Percentiles rank a stretch among this genome's conserved stretches.
phyloP scores from a whole-genome alignment of 202 grass and related monocot genomes.

The Zoysia matrella region DNA sequence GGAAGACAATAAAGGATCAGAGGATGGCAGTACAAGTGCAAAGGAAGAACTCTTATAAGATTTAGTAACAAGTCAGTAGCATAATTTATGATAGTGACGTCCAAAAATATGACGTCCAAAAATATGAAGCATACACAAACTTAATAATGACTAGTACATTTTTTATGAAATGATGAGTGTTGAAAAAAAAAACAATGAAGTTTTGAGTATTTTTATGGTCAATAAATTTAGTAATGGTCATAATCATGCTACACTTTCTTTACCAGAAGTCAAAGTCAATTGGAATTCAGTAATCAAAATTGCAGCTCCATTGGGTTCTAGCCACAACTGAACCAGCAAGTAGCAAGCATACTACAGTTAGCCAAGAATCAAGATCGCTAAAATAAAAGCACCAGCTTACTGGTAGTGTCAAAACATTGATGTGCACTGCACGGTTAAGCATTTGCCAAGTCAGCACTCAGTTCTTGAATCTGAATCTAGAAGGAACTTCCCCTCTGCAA shows the following conservation, averaged over 20 bases:
- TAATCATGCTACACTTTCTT: neutral
- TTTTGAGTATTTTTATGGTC: neutral
- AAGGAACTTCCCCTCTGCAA: conserved; percentile 1
- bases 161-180: neutral
- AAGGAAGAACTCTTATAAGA: neutral
- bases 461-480: neutral
- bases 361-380: neutral
- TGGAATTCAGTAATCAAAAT: neutral
- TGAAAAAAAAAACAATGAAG: neutral
- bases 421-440: neutral
- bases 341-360: neutral
- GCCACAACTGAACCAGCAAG: neutral
- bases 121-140: neutral
- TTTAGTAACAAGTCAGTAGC: neutral
- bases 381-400: neutral
- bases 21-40: neutral
- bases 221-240: neutral
- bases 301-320: neutral
- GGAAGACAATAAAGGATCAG: neutral
- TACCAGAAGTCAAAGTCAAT: neutral
- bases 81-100: neutral
- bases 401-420: neutral
- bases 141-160: too few species aligned
- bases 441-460: neutral
- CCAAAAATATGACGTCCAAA: neutral